These are phyloP conservation scores for Gossypium turneri DNA, from an alignment of 345 rosid species.

Conservation along the genomic window DNA sequence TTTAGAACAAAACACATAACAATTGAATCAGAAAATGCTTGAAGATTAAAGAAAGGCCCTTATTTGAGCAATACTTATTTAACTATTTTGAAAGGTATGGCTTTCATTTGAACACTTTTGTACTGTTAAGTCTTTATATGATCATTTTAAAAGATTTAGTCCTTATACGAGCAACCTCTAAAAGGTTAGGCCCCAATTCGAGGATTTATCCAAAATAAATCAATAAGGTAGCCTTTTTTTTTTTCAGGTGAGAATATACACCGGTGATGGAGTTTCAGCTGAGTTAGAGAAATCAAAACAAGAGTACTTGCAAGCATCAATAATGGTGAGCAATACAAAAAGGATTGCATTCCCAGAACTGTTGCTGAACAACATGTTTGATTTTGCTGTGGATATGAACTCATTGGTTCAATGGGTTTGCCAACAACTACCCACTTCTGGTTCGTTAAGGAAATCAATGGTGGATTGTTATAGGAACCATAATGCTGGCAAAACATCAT, in stretches of 20 bases:
- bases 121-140: too few relatives aligned
- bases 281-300: constrained; percentile 85
- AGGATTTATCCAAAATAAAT: neutral
- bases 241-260: constrained; percentile 75
- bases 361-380: constrained; percentile 46
- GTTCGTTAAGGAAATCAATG: constrained; percentile 77
- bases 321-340: constrained; percentile 55
- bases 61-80: too few relatives aligned
- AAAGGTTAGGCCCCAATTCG: too few relatives aligned
- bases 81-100: too few relatives aligned
- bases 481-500: constrained; percentile 35
- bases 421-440: constrained; percentile 81
- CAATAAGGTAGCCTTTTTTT: neutral
- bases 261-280: constrained; percentile 52
- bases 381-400: constrained; percentile 53
- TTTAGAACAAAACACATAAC: too few relatives aligned
- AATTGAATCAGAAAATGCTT: too few relatives aligned
- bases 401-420: constrained; percentile 81
- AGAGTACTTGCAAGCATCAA: constrained; percentile 83
- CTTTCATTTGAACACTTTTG: too few relatives aligned
- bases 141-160: too few relatives aligned
- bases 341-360: constrained; percentile 72
- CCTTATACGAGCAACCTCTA: too few relatives aligned
- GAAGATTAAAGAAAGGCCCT: too few relatives aligned
- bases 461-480: constrained; percentile 76